Conservation (phyloP, 768 basidiomycete genomes). For the Ramaria rubella region DNA sequence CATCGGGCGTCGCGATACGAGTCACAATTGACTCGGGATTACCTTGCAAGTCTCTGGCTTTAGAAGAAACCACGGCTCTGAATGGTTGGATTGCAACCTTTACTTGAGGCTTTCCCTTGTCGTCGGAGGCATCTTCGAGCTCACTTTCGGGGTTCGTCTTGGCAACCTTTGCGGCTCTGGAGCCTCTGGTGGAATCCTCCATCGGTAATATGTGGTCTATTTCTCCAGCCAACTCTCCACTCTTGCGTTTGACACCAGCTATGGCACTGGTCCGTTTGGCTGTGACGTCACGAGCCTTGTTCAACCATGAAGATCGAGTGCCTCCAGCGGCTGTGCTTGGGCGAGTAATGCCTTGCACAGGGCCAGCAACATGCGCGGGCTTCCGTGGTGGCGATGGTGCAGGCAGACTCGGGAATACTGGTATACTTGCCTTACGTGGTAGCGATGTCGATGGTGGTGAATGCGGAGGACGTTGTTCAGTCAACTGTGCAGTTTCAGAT, state of each 20-base stretch:
- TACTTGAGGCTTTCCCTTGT: slow-evolving; percentile 37
- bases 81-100: slow-evolving; percentile 43
- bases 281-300: slow-evolving; percentile 62
- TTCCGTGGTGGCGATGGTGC: slow-evolving; percentile 65
- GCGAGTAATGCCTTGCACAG: neutral
- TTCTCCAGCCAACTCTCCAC: slow-evolving; percentile 31
- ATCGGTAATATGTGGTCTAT: neutral
- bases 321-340: slow-evolving; percentile 20
- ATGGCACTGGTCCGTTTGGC: slow-evolving; percentile 24
- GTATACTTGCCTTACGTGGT: slow-evolving; percentile 34
- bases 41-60: slow-evolving; percentile 7
- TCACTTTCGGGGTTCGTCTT: slow-evolving; percentile 2
- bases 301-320: slow-evolving; percentile 76
- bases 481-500: slow-evolving; percentile 21
- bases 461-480: slow-evolving; percentile 26
- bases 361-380: slow-evolving; percentile 39
- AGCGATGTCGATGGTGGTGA: slow-evolving; percentile 20
- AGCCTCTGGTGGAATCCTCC: neutral
- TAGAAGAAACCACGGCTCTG: neutral
- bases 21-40: slow-evolving; percentile 20
- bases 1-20: slow-evolving; percentile 11
- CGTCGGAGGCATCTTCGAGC: slow-evolving; percentile 11
- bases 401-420: slow-evolving; percentile 57
- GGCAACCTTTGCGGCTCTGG: neutral
- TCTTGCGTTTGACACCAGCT: slow-evolving; percentile 56